Conservation (phyloP, 768 basidiomycete species). For the Trametes gibbosa region DNA sequence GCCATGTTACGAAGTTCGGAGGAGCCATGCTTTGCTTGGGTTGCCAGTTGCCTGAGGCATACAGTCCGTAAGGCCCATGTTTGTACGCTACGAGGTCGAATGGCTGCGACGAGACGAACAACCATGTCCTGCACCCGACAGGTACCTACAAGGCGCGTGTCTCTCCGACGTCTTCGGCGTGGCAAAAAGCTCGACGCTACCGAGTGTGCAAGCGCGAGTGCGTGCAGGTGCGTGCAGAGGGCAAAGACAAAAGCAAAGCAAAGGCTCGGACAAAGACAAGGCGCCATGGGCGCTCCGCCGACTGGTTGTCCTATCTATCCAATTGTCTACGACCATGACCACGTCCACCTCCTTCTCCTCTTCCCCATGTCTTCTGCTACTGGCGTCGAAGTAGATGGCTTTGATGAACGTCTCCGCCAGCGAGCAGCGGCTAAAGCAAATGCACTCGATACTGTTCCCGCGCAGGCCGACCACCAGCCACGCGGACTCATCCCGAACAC, state of each 20-base stretch:
- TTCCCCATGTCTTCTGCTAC: conserved; percentile 8
- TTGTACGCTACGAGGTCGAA: not conserved
- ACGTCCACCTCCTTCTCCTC: not conserved
- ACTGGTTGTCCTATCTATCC: conserved; percentile 1
- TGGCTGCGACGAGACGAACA: not conserved
- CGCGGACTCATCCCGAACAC: conserved; percentile 83
- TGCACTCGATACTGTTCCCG: conserved; percentile 57
- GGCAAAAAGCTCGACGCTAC: too few species aligned
- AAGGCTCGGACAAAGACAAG: not conserved
- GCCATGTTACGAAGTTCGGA: conserved; percentile 71
- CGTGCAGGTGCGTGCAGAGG: too few species aligned
- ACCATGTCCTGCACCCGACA: conserved; percentile 1
- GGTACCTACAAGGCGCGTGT: not conserved
- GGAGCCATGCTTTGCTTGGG: conserved; percentile 30
- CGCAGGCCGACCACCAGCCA: conserved; percentile 31
- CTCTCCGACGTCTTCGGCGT: not conserved
- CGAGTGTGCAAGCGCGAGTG: too few species aligned
- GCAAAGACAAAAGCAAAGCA: not conserved
- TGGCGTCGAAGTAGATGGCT: conserved; percentile 12
- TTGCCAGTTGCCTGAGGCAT: conserved; percentile 20
- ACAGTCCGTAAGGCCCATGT: not conserved
- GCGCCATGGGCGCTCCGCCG: conserved; percentile 9
- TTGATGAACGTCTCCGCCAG: conserved; percentile 38
- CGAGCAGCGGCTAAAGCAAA: conserved; percentile 34
- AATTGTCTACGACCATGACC: conserved; percentile 16